phyloP scores from a whole-genome alignment of 768 basidiomycete genomes.

The Mycena galericulata region DNA sequence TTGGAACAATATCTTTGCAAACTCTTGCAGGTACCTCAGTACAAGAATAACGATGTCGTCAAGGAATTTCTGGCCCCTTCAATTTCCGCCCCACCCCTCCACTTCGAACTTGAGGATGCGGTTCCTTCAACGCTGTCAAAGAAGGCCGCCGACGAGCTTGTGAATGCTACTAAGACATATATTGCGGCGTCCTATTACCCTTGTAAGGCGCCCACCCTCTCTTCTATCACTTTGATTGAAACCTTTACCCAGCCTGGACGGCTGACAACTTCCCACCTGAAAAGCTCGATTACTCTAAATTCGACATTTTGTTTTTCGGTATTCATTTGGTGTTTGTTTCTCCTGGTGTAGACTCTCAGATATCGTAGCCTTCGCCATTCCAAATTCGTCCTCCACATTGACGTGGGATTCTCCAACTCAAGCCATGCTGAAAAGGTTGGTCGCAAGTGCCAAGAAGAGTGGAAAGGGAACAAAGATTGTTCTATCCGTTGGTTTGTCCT shows the following conservation, averaged over 20 bases:
- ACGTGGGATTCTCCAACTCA: conserved; percentile 55
- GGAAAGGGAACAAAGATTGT: conserved; percentile 52
- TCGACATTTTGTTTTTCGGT: conserved; percentile 62
- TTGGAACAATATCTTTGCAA: conserved; percentile 52
- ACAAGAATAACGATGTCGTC: conserved; percentile 43
- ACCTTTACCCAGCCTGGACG: conserved; percentile 40
- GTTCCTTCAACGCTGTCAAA: conserved; percentile 42
- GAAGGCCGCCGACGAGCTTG: conserved; percentile 27
- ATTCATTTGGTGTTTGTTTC: neutral
- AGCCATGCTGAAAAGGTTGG: conserved; percentile 57
- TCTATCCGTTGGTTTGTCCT: conserved; percentile 19
- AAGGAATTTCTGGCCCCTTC: conserved; percentile 47
- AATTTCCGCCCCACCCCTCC: neutral
- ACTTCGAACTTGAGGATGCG: conserved; percentile 52
- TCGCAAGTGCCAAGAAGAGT: conserved; percentile 57
- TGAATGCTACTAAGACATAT: conserved; percentile 19
- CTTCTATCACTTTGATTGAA: conserved; percentile 37
- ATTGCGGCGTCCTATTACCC: conserved; percentile 50
- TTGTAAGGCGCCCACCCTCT: neutral
- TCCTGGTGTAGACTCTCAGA: neutral
- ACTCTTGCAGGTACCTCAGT: conserved; percentile 46
- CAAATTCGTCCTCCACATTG: conserved; percentile 57
- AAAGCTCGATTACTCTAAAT: conserved; percentile 61
- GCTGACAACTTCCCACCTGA: conserved; percentile 37
- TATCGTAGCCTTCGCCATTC: conserved; percentile 61